Base-by-base conservation (phyloP, 352 stramenopile genomes). In the Saprolegnia parasitica region DNA sequence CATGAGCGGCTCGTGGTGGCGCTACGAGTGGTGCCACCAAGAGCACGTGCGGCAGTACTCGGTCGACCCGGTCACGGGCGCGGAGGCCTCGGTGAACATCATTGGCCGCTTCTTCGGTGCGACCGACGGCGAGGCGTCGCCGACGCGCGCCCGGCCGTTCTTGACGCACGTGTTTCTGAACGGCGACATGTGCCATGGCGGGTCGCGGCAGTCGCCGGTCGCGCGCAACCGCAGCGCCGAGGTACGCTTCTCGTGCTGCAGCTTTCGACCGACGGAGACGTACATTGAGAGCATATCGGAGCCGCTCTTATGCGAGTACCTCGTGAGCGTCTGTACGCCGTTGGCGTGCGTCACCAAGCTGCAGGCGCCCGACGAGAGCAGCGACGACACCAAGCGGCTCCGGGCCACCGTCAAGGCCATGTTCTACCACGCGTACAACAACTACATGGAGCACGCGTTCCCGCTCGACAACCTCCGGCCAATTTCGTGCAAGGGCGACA, bases 391-490 rank as follows among this genome's bases (percentile, higher is more conserved):
- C 18, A 15, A 70, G 52, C 29, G 50, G 29, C 74, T 93, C 35
- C 74, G 75, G 1, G 68, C 76, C 42, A 95, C 81, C 4, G 87
- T 95, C 72, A 83, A 83, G 26, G 85, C 89, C 45, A 96, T 97
- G 88, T 96, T 96, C 58, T 94, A 95, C 65, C 89, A 97, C 68
- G 89, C 84, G 32, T 96, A 96, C 72, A 72, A 89, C 58, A 85
- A 83, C 3, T 97, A 97, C 72, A 78, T 96, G 72, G 74, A 72
- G 23, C 74, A 96, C 57, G 89, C 89, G 20, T 96, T 89, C 68
- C 88, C 87, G n/a, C 71, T 89, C 50, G 90, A 92, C 56, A 84
- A 88, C 49, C 76, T 97, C 54, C 47, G 83, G 58, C 87, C 85
- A 29, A 74, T 93, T 39, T 86, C 80, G 39, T 93, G 87, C 72